Evolutionary conservation across 179 eudicot species (phyloP), one percentile per base, ranked within the genome.

Genomic region (Drosera spatulata): DNA sequence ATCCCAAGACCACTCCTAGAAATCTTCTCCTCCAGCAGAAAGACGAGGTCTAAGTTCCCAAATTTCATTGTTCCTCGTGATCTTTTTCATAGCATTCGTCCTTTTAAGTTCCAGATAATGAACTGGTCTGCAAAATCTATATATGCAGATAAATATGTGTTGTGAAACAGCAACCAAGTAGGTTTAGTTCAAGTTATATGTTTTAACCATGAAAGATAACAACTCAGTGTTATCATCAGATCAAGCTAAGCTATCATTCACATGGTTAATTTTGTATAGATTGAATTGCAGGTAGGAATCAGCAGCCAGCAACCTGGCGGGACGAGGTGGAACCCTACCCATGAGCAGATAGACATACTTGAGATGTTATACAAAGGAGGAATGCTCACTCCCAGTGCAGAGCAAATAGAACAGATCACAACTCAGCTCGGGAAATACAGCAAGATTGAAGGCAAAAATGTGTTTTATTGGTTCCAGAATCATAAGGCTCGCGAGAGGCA

Each of bases 311-410:
- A 77, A 1, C 78, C 80, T 1, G 95, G 96, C n/a, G 96, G 95
- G 61, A 88, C 95, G 6, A 56, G 96, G 46, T 88, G 96, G 96
- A 88, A 88, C 61, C 96, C 96, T 2, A 85, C 96, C 3, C 81
- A 82, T 2, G 96, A 88, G 71, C 96, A 88, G 59, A 44, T 88
- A 2, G 73, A 80, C 59, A 73, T 80, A 5, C 78, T 85, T 1
- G 96, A 85, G 60, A 94, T 81, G 39, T 65, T 88, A 53, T 88
- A 88, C 43, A 66, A 82, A 2, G 62, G 93, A 3, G 96, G 96
- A 10, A 88, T 87, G 0, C 73, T 90, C 7, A 88, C 96, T 0
- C 96, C 96, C 0, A 79, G 87, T 0, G 88, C 96, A 0, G 90
- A 88, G 3, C 82, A 88, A 71, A 88, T 88, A 51, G 94, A 88